Percentiles rank a stretch among this genome's conserved stretches.
Evolutionary conservation across 306 rosid species (phyloP).

Genomic region (Ziziphus jujuba): DNA sequence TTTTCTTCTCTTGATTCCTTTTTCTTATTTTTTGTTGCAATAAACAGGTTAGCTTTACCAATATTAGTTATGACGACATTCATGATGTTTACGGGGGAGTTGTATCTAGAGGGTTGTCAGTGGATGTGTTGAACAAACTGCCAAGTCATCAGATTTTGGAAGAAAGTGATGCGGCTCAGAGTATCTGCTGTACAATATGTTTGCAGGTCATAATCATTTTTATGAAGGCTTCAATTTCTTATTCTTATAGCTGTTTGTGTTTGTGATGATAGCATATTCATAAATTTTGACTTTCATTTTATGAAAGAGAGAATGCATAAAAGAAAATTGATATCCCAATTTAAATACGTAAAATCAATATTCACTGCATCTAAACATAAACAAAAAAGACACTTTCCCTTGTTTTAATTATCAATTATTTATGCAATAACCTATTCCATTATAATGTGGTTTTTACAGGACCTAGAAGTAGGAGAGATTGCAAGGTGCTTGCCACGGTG

Average conservation of each 20-base stretch:
- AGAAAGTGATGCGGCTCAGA: conserved; percentile 46
- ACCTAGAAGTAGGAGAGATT: conserved; percentile 61
- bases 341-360: too few relatives aligned
- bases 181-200: conserved; percentile 63
- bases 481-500: conserved; percentile 66
- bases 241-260: not conserved
- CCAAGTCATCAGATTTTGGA: conserved; percentile 57
- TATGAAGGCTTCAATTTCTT: not conserved
- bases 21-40: conserved; percentile 20
- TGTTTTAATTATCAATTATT: not conserved
- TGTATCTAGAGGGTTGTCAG: conserved; percentile 55
- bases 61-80: conserved; percentile 46
- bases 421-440: not conserved
- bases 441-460: conserved; percentile 37
- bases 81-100: conserved; percentile 42
- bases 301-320: not conserved
- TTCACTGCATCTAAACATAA: not conserved
- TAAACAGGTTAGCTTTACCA: conserved; percentile 50
- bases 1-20: not conserved
- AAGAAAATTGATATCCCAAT: not conserved
- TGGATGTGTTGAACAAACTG: conserved; percentile 53
- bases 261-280: not conserved
- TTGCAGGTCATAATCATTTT: conserved; percentile 58
- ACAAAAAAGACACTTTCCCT: not conserved
- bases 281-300: not conserved